Evolutionary conservation across 192 early-diverging fungal species (phyloP).

Genomic region (Coemansia sp.): DNA sequence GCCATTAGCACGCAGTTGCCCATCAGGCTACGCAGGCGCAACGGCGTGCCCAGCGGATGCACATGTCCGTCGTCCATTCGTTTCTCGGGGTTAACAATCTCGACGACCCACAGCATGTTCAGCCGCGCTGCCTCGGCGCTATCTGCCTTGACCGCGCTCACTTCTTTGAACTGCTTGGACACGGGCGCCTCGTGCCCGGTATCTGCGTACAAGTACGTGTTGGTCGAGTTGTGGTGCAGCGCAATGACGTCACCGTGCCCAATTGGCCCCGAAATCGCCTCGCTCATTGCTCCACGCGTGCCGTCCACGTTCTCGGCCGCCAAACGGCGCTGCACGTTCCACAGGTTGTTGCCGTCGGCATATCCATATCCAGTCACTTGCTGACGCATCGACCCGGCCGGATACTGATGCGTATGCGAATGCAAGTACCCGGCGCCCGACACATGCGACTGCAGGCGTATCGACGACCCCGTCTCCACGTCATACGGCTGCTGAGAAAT

Average conservation of each 20-base stretch:
- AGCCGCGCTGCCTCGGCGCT: conserved; percentile 32
- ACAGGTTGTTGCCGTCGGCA: conserved; percentile 86
- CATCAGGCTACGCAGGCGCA: conserved; percentile 72
- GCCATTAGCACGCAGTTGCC: conserved; percentile 73
- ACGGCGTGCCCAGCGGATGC: conserved; percentile 60
- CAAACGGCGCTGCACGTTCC: conserved; percentile 50
- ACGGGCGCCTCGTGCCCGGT: conserved; percentile 62
- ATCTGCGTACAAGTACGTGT: conserved; percentile 61
- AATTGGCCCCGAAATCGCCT: conserved; percentile 56
- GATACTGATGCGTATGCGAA: conserved; percentile 66
- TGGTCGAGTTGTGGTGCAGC: conserved; percentile 65
- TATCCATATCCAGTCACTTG: conserved; percentile 82
- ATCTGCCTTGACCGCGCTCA: conserved; percentile 46
- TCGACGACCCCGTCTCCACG: conserved; percentile 33
- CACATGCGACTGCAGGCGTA: conserved; percentile 37
- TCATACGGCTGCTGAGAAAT: conserved; percentile 47
- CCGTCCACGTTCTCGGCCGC: conserved; percentile 16
- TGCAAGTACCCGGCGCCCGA: conserved; percentile 51
- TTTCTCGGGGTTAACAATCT: conserved; percentile 62
- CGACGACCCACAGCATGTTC: conserved; percentile 87
- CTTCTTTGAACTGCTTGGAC: conserved; percentile 65
- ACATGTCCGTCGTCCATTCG: conserved; percentile 54
- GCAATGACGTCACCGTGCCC: conserved; percentile 72
- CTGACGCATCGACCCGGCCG: conserved; percentile 69
- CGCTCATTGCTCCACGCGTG: neutral